phyloP scores from a whole-genome alignment of 1,284 basidiomycete species.

The Leucoagaricus sp. region DNA sequence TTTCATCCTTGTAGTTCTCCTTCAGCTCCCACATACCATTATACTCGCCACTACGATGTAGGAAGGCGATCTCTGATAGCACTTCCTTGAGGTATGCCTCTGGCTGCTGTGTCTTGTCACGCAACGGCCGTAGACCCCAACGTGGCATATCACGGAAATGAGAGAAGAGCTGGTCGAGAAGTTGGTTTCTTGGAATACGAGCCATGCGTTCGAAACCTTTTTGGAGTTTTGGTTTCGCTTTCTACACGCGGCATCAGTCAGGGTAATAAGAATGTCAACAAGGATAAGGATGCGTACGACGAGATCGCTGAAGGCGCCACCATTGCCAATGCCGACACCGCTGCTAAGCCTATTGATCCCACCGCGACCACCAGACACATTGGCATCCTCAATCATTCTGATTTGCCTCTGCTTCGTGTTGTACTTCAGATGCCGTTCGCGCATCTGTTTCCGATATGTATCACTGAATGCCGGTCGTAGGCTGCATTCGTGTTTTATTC shows the following conservation, averaged over 20 bases:
- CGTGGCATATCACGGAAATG: conserved; percentile 80
- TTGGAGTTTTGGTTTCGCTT: conserved; percentile 59
- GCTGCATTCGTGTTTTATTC: conserved; percentile 75
- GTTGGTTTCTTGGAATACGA: conserved; percentile 86
- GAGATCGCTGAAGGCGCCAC: conserved; percentile 56
- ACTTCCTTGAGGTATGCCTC: conserved; percentile 91
- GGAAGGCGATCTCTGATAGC: conserved; percentile 76
- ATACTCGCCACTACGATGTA: conserved; percentile 80
- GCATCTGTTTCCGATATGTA: conserved; percentile 64
- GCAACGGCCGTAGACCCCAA: conserved; percentile 83
- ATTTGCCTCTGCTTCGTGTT: conserved; percentile 64
- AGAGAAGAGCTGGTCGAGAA: conserved; percentile 83
- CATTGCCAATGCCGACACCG: conserved; percentile 48
- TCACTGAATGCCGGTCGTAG: conserved; percentile 65
- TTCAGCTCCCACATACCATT: conserved; percentile 73
- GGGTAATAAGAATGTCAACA: conserved; percentile 1
- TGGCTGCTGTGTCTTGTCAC: conserved; percentile 87
- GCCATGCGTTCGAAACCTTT: conserved; percentile 87
- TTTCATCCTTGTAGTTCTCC: conserved; percentile 62
- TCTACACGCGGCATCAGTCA: conserved; percentile 37
- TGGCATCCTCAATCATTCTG: conserved; percentile 59
- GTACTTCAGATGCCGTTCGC: conserved; percentile 57
- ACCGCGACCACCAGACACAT: conserved; percentile 61
- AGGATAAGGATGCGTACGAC: conserved; percentile 46
- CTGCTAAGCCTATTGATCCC: conserved; percentile 67